Conservation (phyloP, 192 early-diverging fungal genomes). For the Coemansia sp. region DNA sequence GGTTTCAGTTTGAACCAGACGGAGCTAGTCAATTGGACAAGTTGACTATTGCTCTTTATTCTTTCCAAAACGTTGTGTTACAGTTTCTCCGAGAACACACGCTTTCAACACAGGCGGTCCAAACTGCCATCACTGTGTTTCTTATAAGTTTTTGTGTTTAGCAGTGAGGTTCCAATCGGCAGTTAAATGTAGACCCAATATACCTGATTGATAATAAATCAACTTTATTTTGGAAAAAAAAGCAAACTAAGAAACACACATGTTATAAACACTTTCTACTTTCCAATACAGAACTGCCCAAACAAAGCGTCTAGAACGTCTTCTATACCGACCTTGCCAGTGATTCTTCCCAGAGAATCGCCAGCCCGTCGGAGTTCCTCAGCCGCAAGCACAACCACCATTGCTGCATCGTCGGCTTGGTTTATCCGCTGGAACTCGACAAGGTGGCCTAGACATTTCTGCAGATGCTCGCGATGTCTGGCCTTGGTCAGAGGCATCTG, state of each 20-base stretch:
- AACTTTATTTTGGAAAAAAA: background rate
- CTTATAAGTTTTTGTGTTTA: too few species aligned
- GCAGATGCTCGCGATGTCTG: constrained; percentile 65
- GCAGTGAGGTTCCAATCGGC: too few species aligned
- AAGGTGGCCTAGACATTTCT: constrained; percentile 56
- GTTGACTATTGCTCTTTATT: too few species aligned
- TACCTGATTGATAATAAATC: too few species aligned
- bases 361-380: constrained; percentile 70
- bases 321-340: constrained; percentile 71
- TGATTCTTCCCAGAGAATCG: constrained; percentile 67
- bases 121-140: too few species aligned
- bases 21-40: too few species aligned
- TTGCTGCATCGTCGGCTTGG: constrained; percentile 13
- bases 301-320: constrained; percentile 75
- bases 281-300: constrained; percentile 78
- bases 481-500: constrained; percentile 65
- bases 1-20: too few species aligned
- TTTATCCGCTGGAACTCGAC: constrained; percentile 34
- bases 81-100: too few species aligned
- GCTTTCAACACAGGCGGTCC: too few species aligned
- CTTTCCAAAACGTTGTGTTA: too few species aligned
- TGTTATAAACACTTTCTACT: constrained; percentile 33
- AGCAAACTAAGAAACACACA: background rate
- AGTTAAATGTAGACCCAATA: too few species aligned
- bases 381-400: constrained; percentile 64